Evolutionary conservation across 495 filamentous ascomycete species (phyloP), one percentile per base, ranked within the genome.

Genomic region (Lasiosphaeria hispida): DNA sequence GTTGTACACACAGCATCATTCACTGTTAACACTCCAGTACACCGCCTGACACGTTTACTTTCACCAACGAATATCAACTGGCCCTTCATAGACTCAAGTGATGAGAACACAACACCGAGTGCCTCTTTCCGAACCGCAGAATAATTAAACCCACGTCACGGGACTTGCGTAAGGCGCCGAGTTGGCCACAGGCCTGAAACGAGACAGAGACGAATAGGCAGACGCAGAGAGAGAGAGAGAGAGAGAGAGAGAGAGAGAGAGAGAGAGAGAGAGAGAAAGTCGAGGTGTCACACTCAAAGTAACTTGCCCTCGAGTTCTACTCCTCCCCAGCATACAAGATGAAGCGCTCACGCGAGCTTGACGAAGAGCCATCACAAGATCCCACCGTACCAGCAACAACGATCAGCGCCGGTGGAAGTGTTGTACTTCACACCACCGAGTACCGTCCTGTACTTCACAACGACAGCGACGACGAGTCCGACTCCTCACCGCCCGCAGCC

Each of bases 321-420:
- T 5, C 55, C 50, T 14, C 44, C 51, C 23, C 55, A 58, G 33
- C 49, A 47, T 19, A 49, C 30, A 70, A 57, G 55, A 80, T 80
- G 77, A 80, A 80, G 72, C 77, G 77, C 71, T 78, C 76, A 77
- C 75, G 77, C 69, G 76, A 78, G 68, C 74, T 68, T 61, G 75
- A 79, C 62, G 74, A 76, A 63, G 66, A 69, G 49, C 57, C 64
- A 33, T 11, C 44, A 5, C 23, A 30, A 68, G 67, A 57, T 56
- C 47, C 57, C 6, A 54, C 39, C 15, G 13, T 56, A 23, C 19
- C 52, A 6, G n/a, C 38, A 61, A 55, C 53, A 37, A 10, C 45
- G 51, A 45, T 37, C 44, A 37, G 10, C 49, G 50, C 34, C 49
- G 53, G 47, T 55, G 45, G 18, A 41, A 14, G 38, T 8, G 36